Base-by-base conservation (phyloP, 257 asterid genomes). In the Eustoma russellianum region DNA sequence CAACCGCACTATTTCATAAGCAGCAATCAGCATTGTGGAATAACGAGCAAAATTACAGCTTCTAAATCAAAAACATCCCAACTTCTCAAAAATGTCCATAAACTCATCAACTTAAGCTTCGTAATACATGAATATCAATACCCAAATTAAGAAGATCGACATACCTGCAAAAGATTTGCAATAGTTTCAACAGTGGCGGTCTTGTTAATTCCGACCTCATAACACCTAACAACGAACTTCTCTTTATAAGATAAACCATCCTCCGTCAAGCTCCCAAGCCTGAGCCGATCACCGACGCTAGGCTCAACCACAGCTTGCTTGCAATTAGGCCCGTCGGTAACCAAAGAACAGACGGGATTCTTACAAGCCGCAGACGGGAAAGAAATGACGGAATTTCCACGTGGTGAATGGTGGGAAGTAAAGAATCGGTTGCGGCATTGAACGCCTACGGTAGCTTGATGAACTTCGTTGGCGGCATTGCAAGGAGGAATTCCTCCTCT, bases 141-240 rank as follows among this genome's bases (percentile, higher is more conserved):
- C 41, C 5, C 45, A 11, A 72, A 47, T 2, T 10, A 55, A 43
- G 15, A 17, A 16, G 51, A 13, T 47, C 41, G 54, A 47, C 9
- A 0, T 16, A 85, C 98, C 98, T 92, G 97, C 85, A 92, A 60
- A 46, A 87, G 90, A 85, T 92, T 92, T 15, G 98, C 98, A 10
- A 92, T 83, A 61, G 94, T 80, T 64, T 92, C 97, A 65, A 92
- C 92, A 12, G 98, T 92, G 45, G 90, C 95, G 41, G 97, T 88
- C 60, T 82, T 88, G 75, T 92, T 92, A 28, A 87, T 76, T 14
- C 98, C 97, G 12, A 92, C 98, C 73, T 92, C 98, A 47, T 92
- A 88, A 46, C 94, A 79, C 71, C 98, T 80, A 46, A 92, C 97
- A 16, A 88, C 79, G 50, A 92, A 92, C 70, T 78, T 85, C 79